phyloP scores from a whole-genome alignment of 441 rosid species.

The Mallotus japonicus region DNA sequence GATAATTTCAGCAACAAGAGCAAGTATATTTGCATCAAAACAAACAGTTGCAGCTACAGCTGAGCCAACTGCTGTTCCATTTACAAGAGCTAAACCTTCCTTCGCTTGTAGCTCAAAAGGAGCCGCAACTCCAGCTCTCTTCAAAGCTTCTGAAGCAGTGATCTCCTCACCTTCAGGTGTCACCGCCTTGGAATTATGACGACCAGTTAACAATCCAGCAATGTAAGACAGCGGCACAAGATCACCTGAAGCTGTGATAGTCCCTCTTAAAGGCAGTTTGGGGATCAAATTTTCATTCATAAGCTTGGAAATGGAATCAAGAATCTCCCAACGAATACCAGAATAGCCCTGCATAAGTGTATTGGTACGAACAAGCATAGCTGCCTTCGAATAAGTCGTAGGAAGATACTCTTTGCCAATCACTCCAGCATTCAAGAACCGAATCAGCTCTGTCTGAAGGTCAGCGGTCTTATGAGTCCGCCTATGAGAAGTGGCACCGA shows the following conservation, averaged over 20 bases:
- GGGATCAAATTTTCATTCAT: slow-evolving; percentile 40
- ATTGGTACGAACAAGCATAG: slow-evolving; percentile 36
- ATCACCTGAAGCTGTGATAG: slow-evolving; percentile 44
- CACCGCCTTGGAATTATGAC: slow-evolving; percentile 34
- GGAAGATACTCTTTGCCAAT: slow-evolving; percentile 37
- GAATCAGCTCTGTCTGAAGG: slow-evolving; percentile 45
- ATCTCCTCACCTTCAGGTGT: slow-evolving; percentile 36
- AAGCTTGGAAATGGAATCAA: slow-evolving; percentile 34
- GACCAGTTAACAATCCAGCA: slow-evolving; percentile 37
- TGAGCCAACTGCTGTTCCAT: slow-evolving; percentile 46
- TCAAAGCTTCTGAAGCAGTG: slow-evolving; percentile 32
- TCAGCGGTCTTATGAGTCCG: slow-evolving; percentile 35
- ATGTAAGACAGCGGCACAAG: slow-evolving; percentile 42
- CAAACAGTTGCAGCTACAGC: slow-evolving; percentile 44
- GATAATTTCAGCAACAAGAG: slow-evolving; percentile 45
- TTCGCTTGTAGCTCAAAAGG: slow-evolving; percentile 43
- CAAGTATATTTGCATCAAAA: slow-evolving; percentile 49
- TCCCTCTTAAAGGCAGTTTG: slow-evolving; percentile 39
- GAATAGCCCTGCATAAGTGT: slow-evolving; percentile 42
- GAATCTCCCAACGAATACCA: slow-evolving; percentile 41
- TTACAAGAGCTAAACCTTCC: slow-evolving; percentile 45
- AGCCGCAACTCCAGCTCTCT: slow-evolving; percentile 33
- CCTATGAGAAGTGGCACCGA: slow-evolving; percentile 45
- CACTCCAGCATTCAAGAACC: slow-evolving; percentile 43
- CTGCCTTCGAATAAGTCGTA: slow-evolving; percentile 25